A percentile compares a stretch with the other conserved stretches of the same genome.
phyloP scores from a whole-genome alignment of 2,329 filamentous ascomycete species.

The Corynespora cassiicola region DNA sequence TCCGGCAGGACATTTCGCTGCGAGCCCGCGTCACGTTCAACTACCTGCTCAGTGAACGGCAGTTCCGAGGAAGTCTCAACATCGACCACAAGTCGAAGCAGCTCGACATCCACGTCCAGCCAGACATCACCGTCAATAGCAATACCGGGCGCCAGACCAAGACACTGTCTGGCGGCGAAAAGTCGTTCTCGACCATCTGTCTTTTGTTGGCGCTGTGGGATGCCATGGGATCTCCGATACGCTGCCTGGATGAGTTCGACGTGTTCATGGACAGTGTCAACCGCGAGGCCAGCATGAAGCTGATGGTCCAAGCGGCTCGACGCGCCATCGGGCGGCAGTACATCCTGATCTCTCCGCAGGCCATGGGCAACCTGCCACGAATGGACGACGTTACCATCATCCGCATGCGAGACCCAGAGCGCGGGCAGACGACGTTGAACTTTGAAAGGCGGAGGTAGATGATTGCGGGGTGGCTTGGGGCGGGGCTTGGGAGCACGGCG shows the following conservation, averaged over 20 bases:
- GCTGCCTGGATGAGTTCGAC: conserved; percentile 97
- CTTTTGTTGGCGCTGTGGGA: conserved; percentile 94
- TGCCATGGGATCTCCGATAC: conserved; percentile 93
- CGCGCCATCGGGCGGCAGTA: conserved; percentile 90
- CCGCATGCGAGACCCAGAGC: conserved; percentile 63
- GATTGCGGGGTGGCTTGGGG: too few species aligned
- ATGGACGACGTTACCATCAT: conserved; percentile 79
- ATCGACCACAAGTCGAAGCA: conserved; percentile 78
- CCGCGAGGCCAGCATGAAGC: conserved; percentile 86
- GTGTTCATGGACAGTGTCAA: conserved; percentile 99
- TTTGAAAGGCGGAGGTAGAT: conserved; percentile 24
- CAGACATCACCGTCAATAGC: conserved; percentile 71
- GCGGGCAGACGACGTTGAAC: conserved; percentile 54
- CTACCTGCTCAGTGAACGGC: conserved; percentile 86
- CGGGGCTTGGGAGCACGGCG: too few species aligned
- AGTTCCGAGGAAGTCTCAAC: conserved; percentile 81
- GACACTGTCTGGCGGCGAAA: conserved; percentile 94
- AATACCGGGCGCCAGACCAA: conserved; percentile 81
- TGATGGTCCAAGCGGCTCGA: conserved; percentile 89
- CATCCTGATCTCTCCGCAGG: conserved; percentile 94
- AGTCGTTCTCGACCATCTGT: conserved; percentile 97
- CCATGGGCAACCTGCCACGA: conserved; percentile 67
- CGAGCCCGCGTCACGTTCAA: conserved; percentile 85
- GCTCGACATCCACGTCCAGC: conserved; percentile 78
- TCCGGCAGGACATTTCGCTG: conserved; percentile 85